Evolutionary conservation across 1,284 basidiomycete species (phyloP).

Genomic region (Cryptococcus amylolentus): DNA sequence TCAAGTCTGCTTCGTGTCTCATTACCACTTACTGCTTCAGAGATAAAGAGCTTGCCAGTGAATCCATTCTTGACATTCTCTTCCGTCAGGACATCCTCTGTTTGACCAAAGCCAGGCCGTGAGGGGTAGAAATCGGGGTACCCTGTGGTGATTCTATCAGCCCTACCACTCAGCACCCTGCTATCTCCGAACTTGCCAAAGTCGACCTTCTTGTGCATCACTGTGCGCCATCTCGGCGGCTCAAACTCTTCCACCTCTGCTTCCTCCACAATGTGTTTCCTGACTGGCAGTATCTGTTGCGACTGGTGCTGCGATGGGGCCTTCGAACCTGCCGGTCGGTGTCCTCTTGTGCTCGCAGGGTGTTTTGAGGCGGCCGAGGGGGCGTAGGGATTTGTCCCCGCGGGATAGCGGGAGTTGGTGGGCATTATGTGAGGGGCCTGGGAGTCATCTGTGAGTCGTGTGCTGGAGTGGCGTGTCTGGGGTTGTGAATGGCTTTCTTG

Average conservation of each 20-base stretch:
- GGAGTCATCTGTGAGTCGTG: neutral
- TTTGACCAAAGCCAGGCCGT: slow-evolving; percentile 71
- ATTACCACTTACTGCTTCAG: slow-evolving; percentile 37
- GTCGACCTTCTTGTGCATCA: slow-evolving; percentile 42
- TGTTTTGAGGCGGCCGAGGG: slow-evolving; percentile 1
- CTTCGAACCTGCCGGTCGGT: neutral
- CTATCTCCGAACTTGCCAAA: slow-evolving; percentile 31
- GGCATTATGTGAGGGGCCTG: slow-evolving; percentile 7
- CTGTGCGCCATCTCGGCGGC: slow-evolving; percentile 45
- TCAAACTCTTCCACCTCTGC: slow-evolving; percentile 43
- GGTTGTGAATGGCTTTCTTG: too few relatives aligned
- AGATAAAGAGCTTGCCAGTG: slow-evolving; percentile 58
- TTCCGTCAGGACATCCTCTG: slow-evolving; percentile 78
- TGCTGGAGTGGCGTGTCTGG: too few relatives aligned
- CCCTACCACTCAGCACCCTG: neutral
- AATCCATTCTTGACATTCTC: slow-evolving; percentile 76
- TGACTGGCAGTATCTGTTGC: slow-evolving; percentile 6
- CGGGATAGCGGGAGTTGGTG: slow-evolving; percentile 12
- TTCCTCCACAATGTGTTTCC: slow-evolving; percentile 6
- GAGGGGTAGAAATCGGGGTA: slow-evolving; percentile 84
- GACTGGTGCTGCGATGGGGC: slow-evolving; percentile 2
- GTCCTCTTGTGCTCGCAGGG: neutral
- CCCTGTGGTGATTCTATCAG: slow-evolving; percentile 53
- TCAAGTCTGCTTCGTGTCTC: neutral
- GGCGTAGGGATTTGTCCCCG: slow-evolving; percentile 19